Conservation (phyloP, 2,329 filamentous ascomycete species). For the Lasiodiplodia citricola region DNA sequence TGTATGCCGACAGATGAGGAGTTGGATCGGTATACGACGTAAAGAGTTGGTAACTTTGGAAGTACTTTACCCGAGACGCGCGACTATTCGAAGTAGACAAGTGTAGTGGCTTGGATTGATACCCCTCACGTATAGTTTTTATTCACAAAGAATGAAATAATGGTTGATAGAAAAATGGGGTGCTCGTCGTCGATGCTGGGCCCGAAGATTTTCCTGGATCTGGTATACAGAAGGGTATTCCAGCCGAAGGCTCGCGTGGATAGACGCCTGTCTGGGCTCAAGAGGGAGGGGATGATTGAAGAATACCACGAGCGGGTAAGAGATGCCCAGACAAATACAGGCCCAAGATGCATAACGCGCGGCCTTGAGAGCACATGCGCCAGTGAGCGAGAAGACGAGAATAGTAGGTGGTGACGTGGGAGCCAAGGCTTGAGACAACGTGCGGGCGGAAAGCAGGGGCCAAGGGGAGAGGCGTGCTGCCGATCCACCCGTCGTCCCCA, state of each 20-base stretch:
- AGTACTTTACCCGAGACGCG: not conserved
- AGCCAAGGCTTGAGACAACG: conserved; percentile 9
- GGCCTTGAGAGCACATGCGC: not conserved
- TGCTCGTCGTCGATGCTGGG: too few relatives aligned
- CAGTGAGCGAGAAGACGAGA: not conserved
- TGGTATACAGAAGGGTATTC: not conserved
- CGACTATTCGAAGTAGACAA: not conserved
- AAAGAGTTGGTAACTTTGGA: not conserved
- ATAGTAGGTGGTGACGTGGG: conserved; percentile 2
- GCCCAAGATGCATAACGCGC: conserved; percentile 4
- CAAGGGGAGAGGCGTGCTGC: conserved; percentile 2
- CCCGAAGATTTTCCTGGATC: not conserved
- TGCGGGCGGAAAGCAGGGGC: conserved; percentile 1
- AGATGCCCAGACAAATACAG: not conserved
- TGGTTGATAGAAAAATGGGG: not conserved
- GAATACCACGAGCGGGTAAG: not conserved
- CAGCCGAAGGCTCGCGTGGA: not conserved
- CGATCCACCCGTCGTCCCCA: conserved; percentile 4
- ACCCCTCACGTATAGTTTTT: not conserved
- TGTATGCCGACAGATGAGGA: conserved; percentile 26
- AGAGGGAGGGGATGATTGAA: too few relatives aligned
- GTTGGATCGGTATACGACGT: conserved; percentile 22
- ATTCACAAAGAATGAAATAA: not conserved
- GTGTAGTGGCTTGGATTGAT: not conserved
- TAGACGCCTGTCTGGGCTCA: too few relatives aligned